Evolutionary conservation across 768 basidiomycete genomes (phyloP).

Genomic region (Infundibulicybe gibba): DNA sequence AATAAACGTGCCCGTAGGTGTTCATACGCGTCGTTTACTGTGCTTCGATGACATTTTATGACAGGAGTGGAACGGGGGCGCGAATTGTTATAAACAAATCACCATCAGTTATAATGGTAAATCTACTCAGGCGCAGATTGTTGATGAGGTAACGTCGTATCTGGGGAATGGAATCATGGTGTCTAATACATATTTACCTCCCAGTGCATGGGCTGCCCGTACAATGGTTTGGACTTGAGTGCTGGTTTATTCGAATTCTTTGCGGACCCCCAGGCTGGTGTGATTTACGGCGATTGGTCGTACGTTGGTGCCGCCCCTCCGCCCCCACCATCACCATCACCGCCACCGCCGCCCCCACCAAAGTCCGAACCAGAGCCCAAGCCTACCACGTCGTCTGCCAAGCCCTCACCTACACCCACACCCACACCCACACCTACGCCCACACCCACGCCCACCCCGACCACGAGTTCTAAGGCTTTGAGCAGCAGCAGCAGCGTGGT

Average conservation of each 20-base stretch:
- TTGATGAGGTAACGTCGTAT: conserved; percentile 29
- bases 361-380: neutral
- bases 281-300: conserved; percentile 36
- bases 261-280: conserved; percentile 26
- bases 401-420: conserved; percentile 14
- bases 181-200: conserved; percentile 1
- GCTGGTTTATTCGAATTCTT: conserved; percentile 41
- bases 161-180: neutral
- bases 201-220: conserved; percentile 36
- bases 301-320: conserved; percentile 22
- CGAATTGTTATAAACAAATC: conserved; percentile 41
- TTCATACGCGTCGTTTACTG: neutral
- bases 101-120: conserved; percentile 35
- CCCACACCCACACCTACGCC: no score
- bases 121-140: conserved; percentile 36
- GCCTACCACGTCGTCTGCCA: neutral
- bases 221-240: conserved; percentile 43
- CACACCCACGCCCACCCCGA: conserved; percentile 12
- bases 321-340: conserved; percentile 9
- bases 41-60: neutral
- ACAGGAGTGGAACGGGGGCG: conserved; percentile 36
- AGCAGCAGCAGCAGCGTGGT: conserved; percentile 7
- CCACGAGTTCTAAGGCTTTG: neutral
- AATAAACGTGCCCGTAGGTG: conserved; percentile 32
- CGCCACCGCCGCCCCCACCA: conserved; percentile 7